A percentile compares a stretch with the other conserved stretches of the same genome.
These are phyloP conservation scores for Epichloe typhina DNA, from an alignment of 2,329 filamentous ascomycete genomes.

Conservation along the genomic window DNA sequence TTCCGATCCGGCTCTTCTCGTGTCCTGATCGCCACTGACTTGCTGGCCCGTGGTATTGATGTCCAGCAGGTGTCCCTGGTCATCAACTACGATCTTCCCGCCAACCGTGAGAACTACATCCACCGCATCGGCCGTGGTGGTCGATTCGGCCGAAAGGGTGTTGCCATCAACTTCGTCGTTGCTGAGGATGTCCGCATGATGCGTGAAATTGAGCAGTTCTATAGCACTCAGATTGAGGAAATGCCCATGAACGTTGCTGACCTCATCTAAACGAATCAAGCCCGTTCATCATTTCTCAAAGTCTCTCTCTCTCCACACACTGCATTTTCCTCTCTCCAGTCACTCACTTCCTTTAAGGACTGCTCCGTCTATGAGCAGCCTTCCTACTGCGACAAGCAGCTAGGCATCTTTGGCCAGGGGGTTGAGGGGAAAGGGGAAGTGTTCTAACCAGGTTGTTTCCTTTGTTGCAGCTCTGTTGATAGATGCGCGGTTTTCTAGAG, in stretches of 20 bases:
- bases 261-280: constrained; percentile 45
- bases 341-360: constrained; percentile 11
- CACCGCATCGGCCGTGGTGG: constrained; percentile 99
- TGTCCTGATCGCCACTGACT: constrained; percentile 95
- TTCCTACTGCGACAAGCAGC: constrained; percentile 13
- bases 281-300: not conserved
- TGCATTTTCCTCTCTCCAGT: constrained; percentile 13
- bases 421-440: constrained; percentile 9
- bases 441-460: constrained; percentile 18
- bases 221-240: constrained; percentile 99
- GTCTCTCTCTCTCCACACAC: constrained; percentile 9
- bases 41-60: constrained; percentile 98
- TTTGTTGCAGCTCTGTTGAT: constrained; percentile 24
- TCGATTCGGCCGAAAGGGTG: constrained; percentile 99
- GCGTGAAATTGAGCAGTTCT: constrained; percentile 99
- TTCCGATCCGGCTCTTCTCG: constrained; percentile 97
- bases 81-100: constrained; percentile 99
- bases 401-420: constrained; percentile 12
- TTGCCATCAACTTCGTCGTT: constrained; percentile 99
- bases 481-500: constrained; percentile 28
- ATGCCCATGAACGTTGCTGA: constrained; percentile 94
- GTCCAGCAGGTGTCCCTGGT: constrained; percentile 98
- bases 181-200: constrained; percentile 99
- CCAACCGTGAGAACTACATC: constrained; percentile 99
- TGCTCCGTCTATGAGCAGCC: constrained; percentile 11